Evolutionary conservation across 129 eudicot genomes (phyloP), one percentile per base, ranked within the genome.

Genomic region (Artemisia argyi): DNA sequence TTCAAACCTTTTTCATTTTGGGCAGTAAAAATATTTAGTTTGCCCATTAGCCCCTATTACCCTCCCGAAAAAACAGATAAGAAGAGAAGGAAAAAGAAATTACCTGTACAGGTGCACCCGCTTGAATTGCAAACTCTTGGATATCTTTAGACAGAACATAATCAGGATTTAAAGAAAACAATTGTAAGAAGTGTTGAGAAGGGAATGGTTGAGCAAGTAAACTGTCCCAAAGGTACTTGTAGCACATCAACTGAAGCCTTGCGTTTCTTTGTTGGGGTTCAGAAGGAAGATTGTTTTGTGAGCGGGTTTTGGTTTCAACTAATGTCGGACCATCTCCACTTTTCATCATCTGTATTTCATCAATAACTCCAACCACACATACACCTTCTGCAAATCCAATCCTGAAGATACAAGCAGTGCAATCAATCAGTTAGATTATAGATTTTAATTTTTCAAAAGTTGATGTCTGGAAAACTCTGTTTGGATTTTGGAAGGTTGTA

Each of bases 161-260:
- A 69, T 84, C 46, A 13, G 92, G 93, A 74, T 91, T 85, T 57
- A 91, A 75, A 11, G 91, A 82, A 58, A 91, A 91, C 61, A 69
- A 86, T 17, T 86, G 74, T 19, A 86, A 71, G 69, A 91, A 91
- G 52, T 80, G 71, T 70, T 65, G 48, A 17, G 82, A 57, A 19
- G 93, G 96, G 73, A 91, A 88, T 8, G 72, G 74, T 14, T 83
- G 81, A 65, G 84, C 28, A 39, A 91, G 80, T 60, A 92, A 68
- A 51, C 65, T 74, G 80, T 92, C 96, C 91, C 96, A 86, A 46
- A 92, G 75, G 75, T 81, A 80, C 84, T 89, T 92, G 77, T 92
- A 92, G 83, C 96, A 92, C 97, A 92, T 92, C 46, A 88, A 66
- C 61, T 92, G 97, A 78, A 88, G 91, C 89, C 91, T 87, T 81